Conservation (phyloP, 305 asterid genomes). For the Euphrasia arctica region DNA sequence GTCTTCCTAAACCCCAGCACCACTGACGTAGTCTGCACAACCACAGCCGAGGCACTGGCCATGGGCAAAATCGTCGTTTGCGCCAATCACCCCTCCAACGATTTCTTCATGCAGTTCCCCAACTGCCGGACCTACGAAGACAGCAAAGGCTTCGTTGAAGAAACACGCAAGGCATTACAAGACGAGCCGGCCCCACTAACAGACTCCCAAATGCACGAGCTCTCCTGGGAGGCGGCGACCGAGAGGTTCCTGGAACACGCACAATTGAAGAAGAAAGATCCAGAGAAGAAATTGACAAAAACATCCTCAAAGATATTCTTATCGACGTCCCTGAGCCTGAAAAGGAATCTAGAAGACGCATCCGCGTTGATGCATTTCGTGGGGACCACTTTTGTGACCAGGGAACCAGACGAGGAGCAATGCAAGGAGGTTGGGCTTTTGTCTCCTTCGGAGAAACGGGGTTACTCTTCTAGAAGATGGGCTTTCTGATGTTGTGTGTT, state of each 20-base stretch:
- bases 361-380: constrained; percentile 62
- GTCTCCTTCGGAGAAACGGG: constrained; percentile 35
- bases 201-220: constrained; percentile 70
- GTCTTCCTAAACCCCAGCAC: constrained; percentile 97
- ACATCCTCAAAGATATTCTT: constrained; percentile 49
- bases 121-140: constrained; percentile 74
- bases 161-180: constrained; percentile 57
- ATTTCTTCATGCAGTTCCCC: constrained; percentile 93
- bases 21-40: constrained; percentile 95
- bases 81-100: constrained; percentile 91
- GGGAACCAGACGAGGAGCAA: constrained; percentile 75
- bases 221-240: constrained; percentile 94
- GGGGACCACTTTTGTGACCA: constrained; percentile 66
- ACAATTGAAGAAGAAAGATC: constrained; percentile 36
- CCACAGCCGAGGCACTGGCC: constrained; percentile 95
- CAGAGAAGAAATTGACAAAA: constrained; percentile 38
- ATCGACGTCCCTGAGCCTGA: constrained; percentile 60
- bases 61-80: constrained; percentile 97
- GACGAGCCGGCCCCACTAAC: constrained; percentile 73
- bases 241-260: constrained; percentile 70
- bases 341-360: constrained; percentile 74
- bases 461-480: constrained; percentile 42
- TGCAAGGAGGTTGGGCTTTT: constrained; percentile 61
- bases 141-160: constrained; percentile 60
- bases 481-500: constrained; percentile 28